Evolutionary conservation across 202 grass and related monocot species (phyloP), one percentile per base, ranked within the genome.

Genomic region (Setaria viridis): DNA sequence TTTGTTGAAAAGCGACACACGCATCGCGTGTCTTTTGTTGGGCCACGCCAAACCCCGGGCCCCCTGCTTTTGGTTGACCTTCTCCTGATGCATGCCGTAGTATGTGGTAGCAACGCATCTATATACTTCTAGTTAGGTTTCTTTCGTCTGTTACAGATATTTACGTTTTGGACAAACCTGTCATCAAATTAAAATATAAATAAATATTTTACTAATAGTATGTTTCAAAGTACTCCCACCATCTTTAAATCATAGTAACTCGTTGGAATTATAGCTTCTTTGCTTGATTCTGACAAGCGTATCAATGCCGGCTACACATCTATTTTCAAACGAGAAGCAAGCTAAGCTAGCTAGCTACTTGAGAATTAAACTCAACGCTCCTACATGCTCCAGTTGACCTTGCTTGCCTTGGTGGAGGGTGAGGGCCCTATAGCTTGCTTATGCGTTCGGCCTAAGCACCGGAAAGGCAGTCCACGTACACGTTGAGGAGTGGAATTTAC

Each of bases 11-110:
- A 42, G 65, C 35, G 65, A 54, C 49, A 9, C 62, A 37, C 34
- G n/a, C 33, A 2, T 12, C 20, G 72, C 10, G 0, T 76, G 72
- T 76, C 51, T 76, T 76, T 76, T 76, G 72, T 76, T 76, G 51
- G 16, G 51, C 33, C 72, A 76, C 72, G 72, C 72, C 72, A 76
- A 76, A 41, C 32, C 48, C 55, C 19, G 7, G 54, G 50, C 15
- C 46, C 7, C 4, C 11, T 74, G 19, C 16, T 34, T 53, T 49
- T 74, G 30, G 49, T 74, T 74, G 49, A 55, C 72, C 32, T 35
- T 3, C 34, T 35, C 39, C 39, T 37, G 47, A 37, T 74, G 4
- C 15, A 41, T 41, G 39, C 39, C 39, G 39, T 41, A 41, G 39
- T 41, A 41, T 41, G 39, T 41, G 39, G 39, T 41, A 41, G 39